Evolutionary conservation across 2,329 filamentous ascomycete genomes (phyloP).

Genomic region (Thyridium curvatum): DNA sequence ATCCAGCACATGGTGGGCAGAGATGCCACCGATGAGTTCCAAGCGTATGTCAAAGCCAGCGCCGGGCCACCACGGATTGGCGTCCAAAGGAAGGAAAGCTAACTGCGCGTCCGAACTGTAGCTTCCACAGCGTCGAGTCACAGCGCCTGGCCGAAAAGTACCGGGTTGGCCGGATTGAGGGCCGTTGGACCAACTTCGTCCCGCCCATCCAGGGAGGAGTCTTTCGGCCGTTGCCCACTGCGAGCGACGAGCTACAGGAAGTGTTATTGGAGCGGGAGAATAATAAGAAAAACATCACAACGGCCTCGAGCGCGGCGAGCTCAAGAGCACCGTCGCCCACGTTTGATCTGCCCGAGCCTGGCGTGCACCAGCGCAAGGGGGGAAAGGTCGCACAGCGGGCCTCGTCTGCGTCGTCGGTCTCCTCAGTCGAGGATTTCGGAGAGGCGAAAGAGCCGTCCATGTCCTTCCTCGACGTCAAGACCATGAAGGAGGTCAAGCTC

Average conservation of each 20-base stretch:
- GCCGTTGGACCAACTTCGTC: conserved; percentile 78
- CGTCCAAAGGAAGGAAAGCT: too few relatives aligned
- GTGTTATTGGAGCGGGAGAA: background rate
- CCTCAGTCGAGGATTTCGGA: conserved; percentile 40
- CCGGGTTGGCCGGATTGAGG: conserved; percentile 75
- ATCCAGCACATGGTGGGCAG: conserved; percentile 90
- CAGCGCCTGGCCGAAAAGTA: conserved; percentile 45
- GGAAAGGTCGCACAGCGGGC: conserved; percentile 23
- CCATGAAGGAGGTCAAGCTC: conserved; percentile 66
- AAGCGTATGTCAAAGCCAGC: conserved; percentile 48
- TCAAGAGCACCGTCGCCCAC: conserved; percentile 44
- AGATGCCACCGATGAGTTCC: conserved; percentile 92
- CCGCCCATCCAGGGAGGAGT: conserved; percentile 87
- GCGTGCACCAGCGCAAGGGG: conserved; percentile 8
- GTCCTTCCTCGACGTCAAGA: conserved; percentile 66
- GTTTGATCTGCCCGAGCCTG: conserved; percentile 45
- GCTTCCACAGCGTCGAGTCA: too few relatives aligned
- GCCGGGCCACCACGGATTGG: too few relatives aligned
- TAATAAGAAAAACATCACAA: conserved; percentile 6
- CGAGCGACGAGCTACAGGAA: too few relatives aligned
- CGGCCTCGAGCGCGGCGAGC: conserved; percentile 9
- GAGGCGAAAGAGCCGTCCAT: conserved; percentile 37
- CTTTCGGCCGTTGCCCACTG: conserved; percentile 57
- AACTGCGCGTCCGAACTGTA: too few relatives aligned
- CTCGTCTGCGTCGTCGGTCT: conserved; percentile 55